Evolutionary conservation across 2,329 filamentous ascomycete genomes (phyloP), one percentile per base, ranked within the genome.

Genomic region (Epichloe sibirici): DNA sequence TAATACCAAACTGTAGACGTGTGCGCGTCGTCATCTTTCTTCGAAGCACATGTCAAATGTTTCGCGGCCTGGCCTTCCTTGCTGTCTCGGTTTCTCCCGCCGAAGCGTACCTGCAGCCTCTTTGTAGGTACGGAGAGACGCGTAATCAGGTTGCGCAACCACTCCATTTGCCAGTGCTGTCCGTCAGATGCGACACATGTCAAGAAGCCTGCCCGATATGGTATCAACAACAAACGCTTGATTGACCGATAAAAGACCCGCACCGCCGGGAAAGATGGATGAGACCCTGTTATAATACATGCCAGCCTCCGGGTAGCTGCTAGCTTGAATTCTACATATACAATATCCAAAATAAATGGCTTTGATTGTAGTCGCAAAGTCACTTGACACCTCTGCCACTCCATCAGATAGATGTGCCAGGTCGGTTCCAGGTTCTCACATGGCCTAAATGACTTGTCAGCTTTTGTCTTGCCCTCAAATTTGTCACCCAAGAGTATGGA

Each of bases 351-450:
- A 17, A 45, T 3, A 17, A 45, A 45, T 15, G 13, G 23, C 13
- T 45, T 15, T n/a, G 25, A 12, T 31, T 9, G 23, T 25, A 13
- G 9, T 34, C 23, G 8, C 11, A 3, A 3, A 37, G 21, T 39
- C 34, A 15, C 34, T 21, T 9, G 2, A 15, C 38, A 8, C 11
- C 23, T 9, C 17, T 17, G 23, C 12, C 21, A 23, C 40, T 17
- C 9, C 4, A 21, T 45, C 34, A 54, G 4, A 51, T 34, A 23
- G 43, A 46, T 40, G 23, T 53, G 5, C 59, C 59, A 9, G 85
- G 86, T 56, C 86, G 77, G 58, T 82, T 77, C 85, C 85, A 90
- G 35, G 85, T 88, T 55, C 82, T 79, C 57, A 90, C 78, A 65
- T 90, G 86, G 39, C 86, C 85, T 88, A 65, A 57, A 49, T 57